phyloP scores from a whole-genome alignment of 768 basidiomycete species.

The Coprinopsis sp. region DNA sequence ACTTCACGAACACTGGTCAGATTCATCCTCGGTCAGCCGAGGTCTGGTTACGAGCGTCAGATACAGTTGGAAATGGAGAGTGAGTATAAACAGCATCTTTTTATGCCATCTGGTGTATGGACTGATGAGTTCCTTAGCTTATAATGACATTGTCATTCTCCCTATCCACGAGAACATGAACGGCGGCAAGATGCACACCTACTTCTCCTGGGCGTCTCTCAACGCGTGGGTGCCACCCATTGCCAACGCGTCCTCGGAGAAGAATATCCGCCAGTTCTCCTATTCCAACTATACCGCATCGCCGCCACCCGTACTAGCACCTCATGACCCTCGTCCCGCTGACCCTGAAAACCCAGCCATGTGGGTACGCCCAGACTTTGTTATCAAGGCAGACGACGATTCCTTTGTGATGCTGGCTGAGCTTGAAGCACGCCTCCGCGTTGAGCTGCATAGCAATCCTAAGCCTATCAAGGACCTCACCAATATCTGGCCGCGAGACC shows the following conservation, averaged over 20 bases:
- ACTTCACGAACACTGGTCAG: constrained; percentile 83
- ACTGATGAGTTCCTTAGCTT: constrained; percentile 41
- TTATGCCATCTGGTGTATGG: constrained; percentile 7
- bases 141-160: constrained; percentile 81
- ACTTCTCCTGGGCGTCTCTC: constrained; percentile 88
- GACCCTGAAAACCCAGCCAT: constrained; percentile 42
- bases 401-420: constrained; percentile 94
- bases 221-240: constrained; percentile 89
- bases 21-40: constrained; percentile 85
- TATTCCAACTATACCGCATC: constrained; percentile 57
- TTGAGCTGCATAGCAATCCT: constrained; percentile 57
- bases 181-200: constrained; percentile 85
- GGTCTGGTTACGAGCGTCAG: constrained; percentile 71
- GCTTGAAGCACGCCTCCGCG: constrained; percentile 81
- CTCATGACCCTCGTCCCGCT: constrained; percentile 57
- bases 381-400: constrained; percentile 94
- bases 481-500: background rate
- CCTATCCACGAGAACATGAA: constrained; percentile 95
- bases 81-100: constrained; percentile 37
- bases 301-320: constrained; percentile 59
- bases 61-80: constrained; percentile 89
- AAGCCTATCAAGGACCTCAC: constrained; percentile 9
- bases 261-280: constrained; percentile 49
- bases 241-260: constrained; percentile 45
- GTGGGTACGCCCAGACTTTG: constrained; percentile 88